Percentiles rank a stretch among this genome's conserved stretches.
Conservation (phyloP, 768 basidiomycete species). For the Peribolospora kevripleyi region DNA sequence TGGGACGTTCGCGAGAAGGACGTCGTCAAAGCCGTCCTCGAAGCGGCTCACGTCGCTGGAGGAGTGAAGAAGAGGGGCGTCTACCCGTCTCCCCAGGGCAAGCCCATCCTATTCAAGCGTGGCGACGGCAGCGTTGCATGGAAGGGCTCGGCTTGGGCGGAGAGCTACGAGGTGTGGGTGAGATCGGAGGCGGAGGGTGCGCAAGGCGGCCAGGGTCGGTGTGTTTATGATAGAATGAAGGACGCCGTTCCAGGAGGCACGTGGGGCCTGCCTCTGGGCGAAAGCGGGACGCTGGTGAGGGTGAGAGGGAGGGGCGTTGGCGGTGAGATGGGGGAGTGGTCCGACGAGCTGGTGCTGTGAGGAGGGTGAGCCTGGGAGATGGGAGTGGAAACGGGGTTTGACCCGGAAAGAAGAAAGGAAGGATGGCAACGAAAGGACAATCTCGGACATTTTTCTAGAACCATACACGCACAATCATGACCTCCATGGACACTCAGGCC, state of each 20-base stretch:
- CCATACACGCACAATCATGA: too few species aligned
- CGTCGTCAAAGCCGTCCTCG: constrained; percentile 1
- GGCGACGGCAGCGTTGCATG: constrained; percentile 1
- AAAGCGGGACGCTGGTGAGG: background rate
- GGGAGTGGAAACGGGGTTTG: too few species aligned
- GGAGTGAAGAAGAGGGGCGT: background rate
- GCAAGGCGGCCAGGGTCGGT: background rate
- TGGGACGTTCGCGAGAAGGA: constrained; percentile 5
- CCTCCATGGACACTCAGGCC: too few species aligned
- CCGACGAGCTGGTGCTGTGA: too few species aligned
- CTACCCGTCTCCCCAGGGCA: background rate
- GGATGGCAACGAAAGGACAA: too few species aligned
- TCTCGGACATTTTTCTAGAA: too few species aligned
- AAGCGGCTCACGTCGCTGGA: constrained; percentile 2
- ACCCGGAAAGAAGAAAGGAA: too few species aligned
- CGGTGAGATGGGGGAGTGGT: background rate
- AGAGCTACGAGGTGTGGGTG: constrained; percentile 6
- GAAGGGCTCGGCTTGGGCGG: constrained; percentile 8
- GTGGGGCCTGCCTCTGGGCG: background rate
- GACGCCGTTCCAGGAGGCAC: constrained; percentile 4
- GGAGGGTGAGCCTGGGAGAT: too few species aligned
- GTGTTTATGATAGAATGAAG: background rate
- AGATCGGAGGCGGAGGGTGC: background rate
- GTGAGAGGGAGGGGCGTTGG: background rate
- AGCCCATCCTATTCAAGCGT: background rate